phyloP scores from a whole-genome alignment of 371 early-diverging fungal genomes.

The Mucor mucedo region DNA sequence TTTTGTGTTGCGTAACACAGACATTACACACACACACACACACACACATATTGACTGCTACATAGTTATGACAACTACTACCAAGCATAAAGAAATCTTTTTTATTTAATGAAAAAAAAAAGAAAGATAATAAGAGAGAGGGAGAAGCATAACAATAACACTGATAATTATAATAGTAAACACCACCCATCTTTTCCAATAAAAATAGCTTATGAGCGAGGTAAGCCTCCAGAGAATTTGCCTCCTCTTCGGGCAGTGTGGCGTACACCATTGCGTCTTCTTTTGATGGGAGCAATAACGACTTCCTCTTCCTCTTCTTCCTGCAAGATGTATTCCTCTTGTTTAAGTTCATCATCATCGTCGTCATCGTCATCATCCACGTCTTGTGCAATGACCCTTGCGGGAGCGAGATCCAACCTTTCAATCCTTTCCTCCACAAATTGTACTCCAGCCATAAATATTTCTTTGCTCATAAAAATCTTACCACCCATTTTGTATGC shows the following conservation, averaged over 20 bases:
- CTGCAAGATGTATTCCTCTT: not conserved
- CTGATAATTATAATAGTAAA: too few species aligned
- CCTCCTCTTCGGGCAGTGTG: slow-evolving; percentile 8
- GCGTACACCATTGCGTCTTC: not conserved
- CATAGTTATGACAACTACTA: too few species aligned
- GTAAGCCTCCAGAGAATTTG: not conserved
- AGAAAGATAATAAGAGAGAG: too few species aligned
- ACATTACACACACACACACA: too few species aligned
- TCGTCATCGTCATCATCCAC: not conserved
- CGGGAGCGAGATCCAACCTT: not conserved
- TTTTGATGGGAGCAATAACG: not conserved
- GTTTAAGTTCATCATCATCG: slow-evolving; percentile 1
- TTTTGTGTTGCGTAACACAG: not conserved
- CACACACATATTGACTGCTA: too few species aligned
- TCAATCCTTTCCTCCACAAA: not conserved
- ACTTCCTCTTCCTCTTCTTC: slow-evolving; percentile 1
- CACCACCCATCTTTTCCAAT: too few species aligned
- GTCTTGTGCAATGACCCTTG: not conserved
- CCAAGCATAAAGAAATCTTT: too few species aligned
- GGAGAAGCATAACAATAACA: too few species aligned
- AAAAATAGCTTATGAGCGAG: too few species aligned
- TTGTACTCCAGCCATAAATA: not conserved
- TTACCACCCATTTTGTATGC: not conserved
- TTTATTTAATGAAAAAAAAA: too few species aligned
- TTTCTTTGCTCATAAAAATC: slow-evolving; percentile 1